Evolutionary conservation across 192 early-diverging fungal species (phyloP), one percentile per base, ranked within the genome.

Genomic region (Coemansia sp.): DNA sequence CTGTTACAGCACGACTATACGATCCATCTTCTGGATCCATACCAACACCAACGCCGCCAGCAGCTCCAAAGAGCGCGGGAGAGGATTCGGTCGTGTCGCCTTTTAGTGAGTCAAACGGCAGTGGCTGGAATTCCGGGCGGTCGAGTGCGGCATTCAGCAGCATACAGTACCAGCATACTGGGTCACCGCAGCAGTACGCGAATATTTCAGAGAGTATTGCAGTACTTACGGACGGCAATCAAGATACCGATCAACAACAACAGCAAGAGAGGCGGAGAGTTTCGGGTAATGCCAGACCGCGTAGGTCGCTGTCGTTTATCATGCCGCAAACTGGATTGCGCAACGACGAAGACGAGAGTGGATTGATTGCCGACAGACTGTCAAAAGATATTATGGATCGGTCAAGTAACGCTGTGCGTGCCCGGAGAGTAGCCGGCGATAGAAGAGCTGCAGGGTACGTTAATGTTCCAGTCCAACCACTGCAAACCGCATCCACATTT

Each of bases 91-190:
- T 6, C 12, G 22, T 40, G 12, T 66, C 64, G 24, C 64, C 64
- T 1, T 42, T 34, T 13, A 44, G 47, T 27, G 33, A 21, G 2
- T 47, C 59, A 3, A 39, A 39, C 14, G 59, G 47, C 33, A 30
- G 47, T 25, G 43, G 50, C 33, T 58, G 64, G 61, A 54, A 61
- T 5, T 62, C 51, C 3, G 58, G 59, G 13, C 63, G 55, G 40
- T 67, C 74, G 12, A 67, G 64, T 54, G 25, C 66, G 9, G 64
- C 61, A 5, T 56, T 70, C 27, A 77, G 42, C 56, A 65, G 60
- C 67, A 66, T 77, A 48, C 73, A 70, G 44, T 77, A 77, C 64
- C 60, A 76, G 42, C 53, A 77, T 44, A 66, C 67, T 3, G 42
- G 19, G 8, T 22, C 47, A 11, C 19, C 45, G 4, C 46, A 48